phyloP scores from a whole-genome alignment of 2,329 filamentous ascomycete genomes.

The Xylariaceae sp. region DNA sequence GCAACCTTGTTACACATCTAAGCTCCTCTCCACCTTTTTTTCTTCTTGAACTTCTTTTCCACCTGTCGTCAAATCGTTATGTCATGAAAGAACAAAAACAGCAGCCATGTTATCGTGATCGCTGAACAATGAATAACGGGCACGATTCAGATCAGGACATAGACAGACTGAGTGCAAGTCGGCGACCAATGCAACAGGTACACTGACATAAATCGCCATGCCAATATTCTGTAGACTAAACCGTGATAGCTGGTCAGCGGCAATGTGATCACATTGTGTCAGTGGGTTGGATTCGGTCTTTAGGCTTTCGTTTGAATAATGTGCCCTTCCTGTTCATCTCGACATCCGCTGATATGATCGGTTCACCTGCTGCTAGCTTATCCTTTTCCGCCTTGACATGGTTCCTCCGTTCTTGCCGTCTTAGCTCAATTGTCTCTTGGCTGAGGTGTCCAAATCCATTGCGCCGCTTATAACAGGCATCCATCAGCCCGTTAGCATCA shows the following conservation, averaged over 20 bases:
- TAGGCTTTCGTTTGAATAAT: slow-evolving; percentile 50
- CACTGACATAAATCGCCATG: neutral
- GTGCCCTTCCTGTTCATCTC: slow-evolving; percentile 52
- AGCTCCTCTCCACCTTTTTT: neutral
- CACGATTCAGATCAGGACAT: neutral
- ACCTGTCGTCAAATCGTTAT: slow-evolving; percentile 23
- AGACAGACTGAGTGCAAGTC: neutral
- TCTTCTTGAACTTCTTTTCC: slow-evolving; percentile 8
- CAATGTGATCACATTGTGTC: slow-evolving; percentile 26
- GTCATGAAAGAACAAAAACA: slow-evolving; percentile 2
- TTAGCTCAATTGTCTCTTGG: slow-evolving; percentile 80
- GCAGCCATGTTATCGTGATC: neutral
- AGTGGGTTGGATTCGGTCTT: slow-evolving; percentile 42
- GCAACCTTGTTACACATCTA: neutral
- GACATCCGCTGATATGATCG: slow-evolving; percentile 43
- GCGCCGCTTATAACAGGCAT: slow-evolving; percentile 80
- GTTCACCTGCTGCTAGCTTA: slow-evolving; percentile 38
- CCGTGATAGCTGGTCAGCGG: neutral
- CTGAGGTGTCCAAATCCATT: slow-evolving; percentile 83
- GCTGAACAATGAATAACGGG: neutral
- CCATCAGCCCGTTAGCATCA: slow-evolving; percentile 82
- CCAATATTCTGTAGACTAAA: neutral
- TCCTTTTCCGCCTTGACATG: slow-evolving; percentile 55
- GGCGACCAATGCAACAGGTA: neutral
- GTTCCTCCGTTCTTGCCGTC: slow-evolving; percentile 71